Base-by-base conservation (phyloP, 2,329 filamentous ascomycete species). In the Clonostachys solani region DNA sequence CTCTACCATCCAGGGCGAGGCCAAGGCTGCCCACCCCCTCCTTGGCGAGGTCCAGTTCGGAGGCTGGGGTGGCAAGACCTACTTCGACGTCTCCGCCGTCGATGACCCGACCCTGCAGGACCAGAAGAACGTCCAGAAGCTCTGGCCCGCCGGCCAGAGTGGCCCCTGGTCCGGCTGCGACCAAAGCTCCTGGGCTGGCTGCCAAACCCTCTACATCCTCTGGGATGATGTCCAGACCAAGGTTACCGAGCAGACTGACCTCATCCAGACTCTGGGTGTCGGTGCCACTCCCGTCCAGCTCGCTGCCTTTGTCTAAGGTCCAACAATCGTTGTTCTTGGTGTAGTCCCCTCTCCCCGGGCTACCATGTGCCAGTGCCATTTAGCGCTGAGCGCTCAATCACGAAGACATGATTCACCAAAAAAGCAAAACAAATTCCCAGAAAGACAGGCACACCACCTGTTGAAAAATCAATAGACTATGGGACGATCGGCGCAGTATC, bases 71-170 rank as follows among this genome's bases (percentile, higher is more conserved):
- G 75, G 66, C 52, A 50, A 67, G 49, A 79, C 73, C 48, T 82
- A 73, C 71, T 82, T 78, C 49, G 78, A 82, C 52, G 76, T 82
- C 51, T 80, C 77, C 12, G 77, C 77, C 60, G 81, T 82, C 52
- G 74, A 80, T 55, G 65, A 76, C 61, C 63, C 75, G 44, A 57
- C 58, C 37, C 9, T 29, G 23, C 23, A 29, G 23, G 78, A 81
- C 61, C 55, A 64, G 53, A 48, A 72, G 52, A 75, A 75, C 55
- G 69, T 82, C 56, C 78, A 81, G 71, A 63, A 73, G 65, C 71
- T 81, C 61, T 80, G 65, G 65, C 77, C 78, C 29, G 60, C 59
- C 47, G 56, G 46, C 45, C 46, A 52, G 48, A 56, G 66, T 52
- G 52, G 51, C 50, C 71, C 56, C 49, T 62, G 72, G 56, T 80